phyloP scores from a whole-genome alignment of 2,329 filamentous ascomycete species.

The Akanthomyces dipterigenus region DNA sequence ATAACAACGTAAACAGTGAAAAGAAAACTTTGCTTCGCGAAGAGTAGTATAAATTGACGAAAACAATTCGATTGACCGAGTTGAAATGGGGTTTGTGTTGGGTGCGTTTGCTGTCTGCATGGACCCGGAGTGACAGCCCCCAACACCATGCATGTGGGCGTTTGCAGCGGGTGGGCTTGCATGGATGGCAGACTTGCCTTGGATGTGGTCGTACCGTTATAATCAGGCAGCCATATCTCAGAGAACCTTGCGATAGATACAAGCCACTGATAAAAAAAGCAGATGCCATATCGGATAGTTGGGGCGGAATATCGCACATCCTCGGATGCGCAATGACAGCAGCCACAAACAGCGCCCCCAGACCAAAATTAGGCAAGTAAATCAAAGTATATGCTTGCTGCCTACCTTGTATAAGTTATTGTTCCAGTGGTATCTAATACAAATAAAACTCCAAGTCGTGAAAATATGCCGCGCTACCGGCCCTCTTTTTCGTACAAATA shows the following conservation, averaged over 20 bases:
- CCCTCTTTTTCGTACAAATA: constrained; percentile 2
- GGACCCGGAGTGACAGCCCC: background rate
- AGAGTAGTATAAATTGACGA: too few relatives aligned
- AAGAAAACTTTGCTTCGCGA: too few relatives aligned
- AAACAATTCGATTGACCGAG: too few relatives aligned
- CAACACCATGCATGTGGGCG: background rate
- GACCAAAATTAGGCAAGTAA: background rate
- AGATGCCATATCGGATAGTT: too few relatives aligned
- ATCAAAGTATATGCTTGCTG: background rate
- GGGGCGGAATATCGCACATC: too few relatives aligned
- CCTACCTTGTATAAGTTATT: background rate
- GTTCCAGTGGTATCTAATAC: constrained; percentile 7
- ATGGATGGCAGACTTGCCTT: background rate
- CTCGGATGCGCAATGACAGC: background rate
- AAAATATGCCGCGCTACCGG: background rate
- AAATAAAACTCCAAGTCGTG: constrained; percentile 10
- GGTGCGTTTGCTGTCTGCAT: background rate
- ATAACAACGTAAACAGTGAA: background rate
- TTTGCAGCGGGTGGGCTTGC: background rate
- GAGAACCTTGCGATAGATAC: too few relatives aligned
- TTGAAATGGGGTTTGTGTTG: background rate
- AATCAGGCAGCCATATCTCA: too few relatives aligned
- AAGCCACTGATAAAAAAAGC: too few relatives aligned
- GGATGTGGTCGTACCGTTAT: background rate
- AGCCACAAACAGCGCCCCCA: background rate